Percentiles rank a stretch among this genome's conserved stretches.
These are phyloP conservation scores for Leishmania tarentolae DNA, from an alignment of 208 protist species.

Conservation along the genomic window DNA sequence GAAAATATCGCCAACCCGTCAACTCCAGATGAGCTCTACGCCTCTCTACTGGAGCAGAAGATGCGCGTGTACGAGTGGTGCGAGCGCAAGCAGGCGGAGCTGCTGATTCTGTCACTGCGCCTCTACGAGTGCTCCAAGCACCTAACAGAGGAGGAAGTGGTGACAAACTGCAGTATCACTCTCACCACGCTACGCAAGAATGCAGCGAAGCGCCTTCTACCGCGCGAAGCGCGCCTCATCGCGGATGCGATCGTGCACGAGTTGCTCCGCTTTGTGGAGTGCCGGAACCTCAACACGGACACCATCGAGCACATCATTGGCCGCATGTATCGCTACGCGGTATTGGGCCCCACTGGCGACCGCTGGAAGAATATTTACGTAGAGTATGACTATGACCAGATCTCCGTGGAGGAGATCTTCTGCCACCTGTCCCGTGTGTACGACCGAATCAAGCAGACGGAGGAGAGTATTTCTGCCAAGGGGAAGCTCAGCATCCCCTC, in stretches of 20 bases:
- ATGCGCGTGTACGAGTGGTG: slow-evolving; percentile 73
- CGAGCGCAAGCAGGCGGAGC: slow-evolving; percentile 65
- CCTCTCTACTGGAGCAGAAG: slow-evolving; percentile 73
- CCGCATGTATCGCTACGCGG: slow-evolving; percentile 87
- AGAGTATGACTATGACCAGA: slow-evolving; percentile 58
- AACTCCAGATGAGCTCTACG: slow-evolving; percentile 80
- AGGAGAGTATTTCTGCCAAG: slow-evolving; percentile 69
- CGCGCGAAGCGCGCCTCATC: slow-evolving; percentile 63
- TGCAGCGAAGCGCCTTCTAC: slow-evolving; percentile 33
- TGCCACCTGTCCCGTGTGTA: slow-evolving; percentile 75
- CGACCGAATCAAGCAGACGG: slow-evolving; percentile 68
- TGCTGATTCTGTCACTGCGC: slow-evolving; percentile 56
- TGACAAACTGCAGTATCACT: slow-evolving; percentile 47
- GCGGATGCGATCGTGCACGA: slow-evolving; percentile 80
- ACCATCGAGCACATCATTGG: slow-evolving; percentile 89
- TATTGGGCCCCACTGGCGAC: slow-evolving; percentile 79
- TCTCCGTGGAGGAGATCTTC: slow-evolving; percentile 78
- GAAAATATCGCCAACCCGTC: slow-evolving; percentile 82
- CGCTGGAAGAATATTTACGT: slow-evolving; percentile 74
- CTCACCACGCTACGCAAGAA: slow-evolving; percentile 4
- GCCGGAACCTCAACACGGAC: slow-evolving; percentile 84
- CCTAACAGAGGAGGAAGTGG: slow-evolving; percentile 60
- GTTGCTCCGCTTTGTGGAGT: slow-evolving; percentile 85
- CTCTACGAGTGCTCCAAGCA: slow-evolving; percentile 62
- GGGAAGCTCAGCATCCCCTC: slow-evolving; percentile 50